Base-by-base conservation (phyloP, 345 rosid species). In the Pistacia integerrima region DNA sequence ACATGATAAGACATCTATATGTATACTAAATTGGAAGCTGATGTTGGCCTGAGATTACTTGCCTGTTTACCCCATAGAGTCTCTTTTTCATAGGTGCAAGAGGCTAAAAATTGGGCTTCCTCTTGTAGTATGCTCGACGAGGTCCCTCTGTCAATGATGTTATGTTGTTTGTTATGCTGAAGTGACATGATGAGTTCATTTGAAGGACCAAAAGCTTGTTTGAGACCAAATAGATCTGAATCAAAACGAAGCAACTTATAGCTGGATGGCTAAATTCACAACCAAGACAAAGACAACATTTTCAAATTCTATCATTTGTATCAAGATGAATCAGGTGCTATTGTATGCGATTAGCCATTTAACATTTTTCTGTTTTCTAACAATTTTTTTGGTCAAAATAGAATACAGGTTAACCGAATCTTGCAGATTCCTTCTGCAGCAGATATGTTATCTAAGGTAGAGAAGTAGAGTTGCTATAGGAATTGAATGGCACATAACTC, bases 141-240 rank as follows among this genome's bases (percentile, higher is more conserved):
- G 8, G 49, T 60, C 2, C 30, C 67, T 2, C 61, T 28, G 12
- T 16, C 18, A 10, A 28, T 46, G 35, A 28, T 41, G 25, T 52
- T 28, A n/a, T 33, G 76, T 3, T 46, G 68, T 69, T 36, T 46
- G 4, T 11, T 60, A 18, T 18, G 63, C 17, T 61, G 13, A 56
- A 78, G 70, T n/a, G 74, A 64, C 18, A 60, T 72, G 46, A 84
- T 67, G 59, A 81, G 65, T 66, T 81, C 82, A 35, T 68, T 75
- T 3, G 87, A 81, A 30, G 52, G 68, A 14, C 84, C 84, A 64
- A 77, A 74, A 61, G 38, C 35, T 8, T 66, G 58, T 64, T 72
- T 78, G 35, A 86, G 67, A 54, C n/a, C 71, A 75, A 12, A 1
- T 14, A 36, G 64, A 3, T 79, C 80, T 55, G 57, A 20, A 62